phyloP scores from a whole-genome alignment of 2,329 filamentous ascomycete genomes.

The Leptographium wingfieldii region DNA sequence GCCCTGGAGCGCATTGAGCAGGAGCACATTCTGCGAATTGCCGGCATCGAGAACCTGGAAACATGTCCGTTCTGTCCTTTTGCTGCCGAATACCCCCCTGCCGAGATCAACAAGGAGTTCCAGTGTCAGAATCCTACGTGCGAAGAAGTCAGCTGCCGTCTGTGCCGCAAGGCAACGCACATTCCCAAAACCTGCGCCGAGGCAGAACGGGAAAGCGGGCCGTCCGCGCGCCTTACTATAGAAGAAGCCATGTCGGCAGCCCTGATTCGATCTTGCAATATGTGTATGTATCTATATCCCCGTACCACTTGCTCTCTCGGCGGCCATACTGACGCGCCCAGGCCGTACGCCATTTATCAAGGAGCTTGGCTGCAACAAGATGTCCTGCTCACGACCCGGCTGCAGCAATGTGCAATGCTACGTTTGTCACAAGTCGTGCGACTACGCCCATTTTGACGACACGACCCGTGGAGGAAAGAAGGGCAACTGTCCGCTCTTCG shows the following conservation, averaged over 20 bases:
- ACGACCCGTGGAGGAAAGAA: slow-evolving; percentile 28
- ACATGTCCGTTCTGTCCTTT: slow-evolving; percentile 75
- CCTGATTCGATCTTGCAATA: slow-evolving; percentile 63
- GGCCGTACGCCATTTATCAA: slow-evolving; percentile 69
- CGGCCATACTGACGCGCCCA: slow-evolving; percentile 12
- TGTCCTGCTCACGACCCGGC: slow-evolving; percentile 49
- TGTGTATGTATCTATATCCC: slow-evolving; percentile 27
- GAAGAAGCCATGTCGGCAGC: slow-evolving; percentile 80
- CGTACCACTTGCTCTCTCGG: too few relatives aligned
- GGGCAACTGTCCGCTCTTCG: slow-evolving; percentile 56
- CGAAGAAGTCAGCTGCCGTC: slow-evolving; percentile 48
- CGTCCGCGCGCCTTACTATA: slow-evolving; percentile 50
- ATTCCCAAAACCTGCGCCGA: slow-evolving; percentile 62
- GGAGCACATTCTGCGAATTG: slow-evolving; percentile 54
- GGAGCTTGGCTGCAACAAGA: slow-evolving; percentile 70
- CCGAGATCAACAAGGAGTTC: slow-evolving; percentile 61
- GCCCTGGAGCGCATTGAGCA: slow-evolving; percentile 62
- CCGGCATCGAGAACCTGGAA: slow-evolving; percentile 58
- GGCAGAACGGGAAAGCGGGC: slow-evolving; percentile 43
- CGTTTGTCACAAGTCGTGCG: slow-evolving; percentile 53
- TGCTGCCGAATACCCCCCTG: slow-evolving; percentile 57
- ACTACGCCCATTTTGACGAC: slow-evolving; percentile 62
- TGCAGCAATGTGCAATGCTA: slow-evolving; percentile 51
- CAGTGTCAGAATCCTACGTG: slow-evolving; percentile 57
- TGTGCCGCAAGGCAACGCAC: slow-evolving; percentile 58